A percentile compares a stretch with the other conserved stretches of the same genome.
phyloP scores from a whole-genome alignment of 345 rosid genomes.

The Hypericum perforatum region DNA sequence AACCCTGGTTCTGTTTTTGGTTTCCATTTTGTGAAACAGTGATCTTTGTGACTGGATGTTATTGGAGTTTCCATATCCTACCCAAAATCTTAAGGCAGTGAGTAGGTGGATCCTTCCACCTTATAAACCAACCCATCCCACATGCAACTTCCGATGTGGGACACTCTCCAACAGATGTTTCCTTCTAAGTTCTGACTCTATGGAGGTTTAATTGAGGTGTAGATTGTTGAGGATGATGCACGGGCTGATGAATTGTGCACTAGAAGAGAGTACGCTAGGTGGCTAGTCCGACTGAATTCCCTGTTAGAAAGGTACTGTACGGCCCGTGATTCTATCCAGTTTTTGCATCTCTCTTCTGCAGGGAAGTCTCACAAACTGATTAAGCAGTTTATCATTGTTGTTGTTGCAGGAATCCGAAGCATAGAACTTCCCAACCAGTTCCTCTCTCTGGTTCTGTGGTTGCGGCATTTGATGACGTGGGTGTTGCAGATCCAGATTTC shows the following conservation, averaged over 20 bases:
- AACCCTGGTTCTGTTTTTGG: too few relatives aligned
- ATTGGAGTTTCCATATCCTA: too few relatives aligned
- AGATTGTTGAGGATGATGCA: conserved; percentile 64
- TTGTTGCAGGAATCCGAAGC: conserved; percentile 52
- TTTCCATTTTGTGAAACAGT: not conserved
- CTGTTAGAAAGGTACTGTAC: conserved; percentile 57
- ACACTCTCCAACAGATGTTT: too few relatives aligned
- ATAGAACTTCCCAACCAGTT: conserved; percentile 47
- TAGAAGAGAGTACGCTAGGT: conserved; percentile 77
- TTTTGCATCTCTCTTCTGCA: not conserved
- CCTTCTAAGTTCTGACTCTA: conserved; percentile 41
- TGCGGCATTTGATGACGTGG: conserved; percentile 71
- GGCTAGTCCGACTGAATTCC: conserved; percentile 56
- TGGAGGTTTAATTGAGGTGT: conserved; percentile 31
- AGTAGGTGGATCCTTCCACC: too few relatives aligned
- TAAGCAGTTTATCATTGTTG: conserved; percentile 4
- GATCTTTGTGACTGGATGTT: conserved; percentile 8
- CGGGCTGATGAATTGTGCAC: conserved; percentile 63
- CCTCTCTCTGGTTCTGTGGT: conserved; percentile 48
- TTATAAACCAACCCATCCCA: too few relatives aligned
- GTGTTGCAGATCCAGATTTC: conserved; percentile 50
- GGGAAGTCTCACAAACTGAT: not conserved
- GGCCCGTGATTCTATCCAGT: not conserved
- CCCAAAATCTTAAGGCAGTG: too few relatives aligned
- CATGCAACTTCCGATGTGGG: too few relatives aligned